Conservation (phyloP, 164 flowering plant genomes). For the Kingdonia uniflora region DNA sequence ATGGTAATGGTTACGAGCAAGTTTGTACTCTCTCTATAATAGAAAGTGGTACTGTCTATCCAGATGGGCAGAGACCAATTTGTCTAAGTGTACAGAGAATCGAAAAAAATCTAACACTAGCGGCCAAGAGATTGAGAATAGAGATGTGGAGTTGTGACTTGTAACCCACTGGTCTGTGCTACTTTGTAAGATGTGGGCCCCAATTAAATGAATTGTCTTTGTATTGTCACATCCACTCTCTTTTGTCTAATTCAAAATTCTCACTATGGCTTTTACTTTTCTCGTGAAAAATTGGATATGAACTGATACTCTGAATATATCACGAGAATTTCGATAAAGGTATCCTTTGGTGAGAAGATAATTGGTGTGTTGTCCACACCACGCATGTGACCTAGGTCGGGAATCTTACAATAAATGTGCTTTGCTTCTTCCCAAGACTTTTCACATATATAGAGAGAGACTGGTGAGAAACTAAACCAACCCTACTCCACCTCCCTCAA, state of each 20-base stretch:
- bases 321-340: slow-evolving; percentile 2
- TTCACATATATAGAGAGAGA: not conserved
- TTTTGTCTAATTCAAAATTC: not conserved
- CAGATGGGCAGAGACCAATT: too few relatives aligned
- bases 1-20: too few relatives aligned
- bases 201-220: not conserved
- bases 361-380: too few relatives aligned
- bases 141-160: too few relatives aligned
- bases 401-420: slow-evolving; percentile 8
- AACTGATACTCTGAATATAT: too few relatives aligned
- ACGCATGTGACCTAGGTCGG: slow-evolving; percentile 7
- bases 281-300: too few relatives aligned
- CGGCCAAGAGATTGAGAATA: too few relatives aligned
- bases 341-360: not conserved
- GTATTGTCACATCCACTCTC: slow-evolving; percentile 7
- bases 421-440: slow-evolving; percentile 8
- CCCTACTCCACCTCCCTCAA: not conserved
- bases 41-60: too few relatives aligned
- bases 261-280: too few relatives aligned
- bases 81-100: too few relatives aligned
- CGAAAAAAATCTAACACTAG: too few relatives aligned
- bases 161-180: not conserved
- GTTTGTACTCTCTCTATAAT: too few relatives aligned
- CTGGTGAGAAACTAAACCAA: not conserved
- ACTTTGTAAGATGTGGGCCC: not conserved